Percentiles rank a stretch among this genome's conserved stretches.
Conservation (phyloP, 495 filamentous ascomycete genomes). For the Darksidea phi region DNA sequence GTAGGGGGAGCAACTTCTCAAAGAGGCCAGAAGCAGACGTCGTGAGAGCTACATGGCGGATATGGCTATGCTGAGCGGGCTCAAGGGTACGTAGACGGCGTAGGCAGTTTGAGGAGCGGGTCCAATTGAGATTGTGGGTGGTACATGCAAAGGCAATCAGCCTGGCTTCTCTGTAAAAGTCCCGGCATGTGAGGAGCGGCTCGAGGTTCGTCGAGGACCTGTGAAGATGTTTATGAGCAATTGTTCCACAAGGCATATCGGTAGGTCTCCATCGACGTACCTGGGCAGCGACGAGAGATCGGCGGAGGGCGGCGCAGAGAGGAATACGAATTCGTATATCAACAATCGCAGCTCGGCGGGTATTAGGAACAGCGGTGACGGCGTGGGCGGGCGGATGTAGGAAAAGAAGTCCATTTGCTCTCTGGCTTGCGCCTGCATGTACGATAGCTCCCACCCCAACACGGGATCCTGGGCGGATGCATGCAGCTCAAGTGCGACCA, state of each 20-base stretch:
- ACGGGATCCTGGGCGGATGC: too few species aligned
- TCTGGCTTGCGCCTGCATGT: too few species aligned
- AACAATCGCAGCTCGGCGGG: not conserved
- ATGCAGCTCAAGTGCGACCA: too few species aligned
- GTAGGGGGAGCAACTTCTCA: conserved; percentile 5
- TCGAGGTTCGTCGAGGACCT: conserved; percentile 1
- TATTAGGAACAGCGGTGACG: not conserved
- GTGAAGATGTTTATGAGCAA: too few species aligned
- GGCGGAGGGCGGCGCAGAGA: not conserved
- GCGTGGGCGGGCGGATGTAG: not conserved
- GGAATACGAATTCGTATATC: not conserved
- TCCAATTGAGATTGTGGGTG: conserved; percentile 13
- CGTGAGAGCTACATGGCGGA: conserved; percentile 3
- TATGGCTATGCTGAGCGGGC: not conserved
- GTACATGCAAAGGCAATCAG: conserved; percentile 17
- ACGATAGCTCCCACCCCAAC: too few species aligned
- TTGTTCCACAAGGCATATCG: too few species aligned
- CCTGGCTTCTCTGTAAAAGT: conserved; percentile 16
- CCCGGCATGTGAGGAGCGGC: conserved; percentile 18
- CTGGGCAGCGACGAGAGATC: not conserved
- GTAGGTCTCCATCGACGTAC: too few species aligned
- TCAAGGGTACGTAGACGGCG: conserved; percentile 6
- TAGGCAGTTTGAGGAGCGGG: not conserved
- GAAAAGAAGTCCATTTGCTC: not conserved
- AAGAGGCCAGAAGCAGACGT: conserved; percentile 1